Conservation (phyloP, 768 basidiomycete genomes). For the Leccinum variicolor region DNA sequence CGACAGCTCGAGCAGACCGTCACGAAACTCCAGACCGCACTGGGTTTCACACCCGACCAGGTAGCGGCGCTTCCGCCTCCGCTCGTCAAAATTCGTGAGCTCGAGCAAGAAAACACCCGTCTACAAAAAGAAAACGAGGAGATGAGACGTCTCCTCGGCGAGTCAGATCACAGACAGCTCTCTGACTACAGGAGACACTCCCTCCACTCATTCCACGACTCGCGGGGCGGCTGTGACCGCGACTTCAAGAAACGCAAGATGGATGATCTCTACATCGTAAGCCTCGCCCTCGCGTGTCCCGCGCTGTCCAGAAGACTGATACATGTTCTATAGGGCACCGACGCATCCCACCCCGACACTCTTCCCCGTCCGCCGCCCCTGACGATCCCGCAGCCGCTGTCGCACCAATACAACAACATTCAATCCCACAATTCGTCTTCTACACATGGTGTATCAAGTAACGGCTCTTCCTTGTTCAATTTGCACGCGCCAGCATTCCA, state of each 20-base stretch:
- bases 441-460: conserved; percentile 35
- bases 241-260: conserved; percentile 63
- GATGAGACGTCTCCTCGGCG: conserved; percentile 61
- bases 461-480: conserved; percentile 45
- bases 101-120: conserved; percentile 75
- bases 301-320: background rate
- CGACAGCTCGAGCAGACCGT: conserved; percentile 79
- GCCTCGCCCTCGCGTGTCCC: background rate
- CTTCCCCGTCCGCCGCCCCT: conserved; percentile 50
- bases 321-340: conserved; percentile 38
- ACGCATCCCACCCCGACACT: conserved; percentile 38
- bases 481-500: conserved; percentile 57
- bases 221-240: conserved; percentile 46
- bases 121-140: conserved; percentile 74
- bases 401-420: conserved; percentile 46
- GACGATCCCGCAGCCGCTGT: conserved; percentile 54
- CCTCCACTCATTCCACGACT: conserved; percentile 45
- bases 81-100: conserved; percentile 71
- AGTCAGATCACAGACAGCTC: conserved; percentile 37
- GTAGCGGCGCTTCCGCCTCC: conserved; percentile 71
- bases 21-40: conserved; percentile 74
- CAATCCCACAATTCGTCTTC: conserved; percentile 40
- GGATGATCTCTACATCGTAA: conserved; percentile 57
- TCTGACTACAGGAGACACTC: conserved; percentile 49
- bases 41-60: conserved; percentile 72